These are phyloP conservation scores for Thamnidium elegans DNA, from an alignment of 192 early-diverging fungal genomes.

Conservation along the genomic window DNA sequence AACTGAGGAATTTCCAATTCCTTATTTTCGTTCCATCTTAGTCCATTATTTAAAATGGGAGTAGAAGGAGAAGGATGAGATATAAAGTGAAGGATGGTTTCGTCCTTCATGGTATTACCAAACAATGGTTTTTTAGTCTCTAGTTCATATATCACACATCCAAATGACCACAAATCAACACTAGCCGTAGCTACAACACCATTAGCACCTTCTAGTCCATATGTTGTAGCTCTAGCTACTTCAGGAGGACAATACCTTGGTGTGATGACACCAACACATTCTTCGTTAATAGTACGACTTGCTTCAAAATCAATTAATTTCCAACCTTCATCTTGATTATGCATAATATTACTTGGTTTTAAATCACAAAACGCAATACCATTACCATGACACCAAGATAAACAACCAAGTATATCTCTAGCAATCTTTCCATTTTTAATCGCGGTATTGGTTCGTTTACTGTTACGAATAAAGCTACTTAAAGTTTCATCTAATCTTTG, in stretches of 20 bases:
- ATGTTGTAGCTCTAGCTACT: slow-evolving; percentile 44
- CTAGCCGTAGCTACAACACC: slow-evolving; percentile 48
- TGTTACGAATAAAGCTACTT: slow-evolving; percentile 30
- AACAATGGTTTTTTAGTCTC: slow-evolving; percentile 46
- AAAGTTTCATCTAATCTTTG: slow-evolving; percentile 50
- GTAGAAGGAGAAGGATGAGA: slow-evolving; percentile 48
- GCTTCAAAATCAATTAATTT: slow-evolving; percentile 53
- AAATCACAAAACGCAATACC: slow-evolving; percentile 51
- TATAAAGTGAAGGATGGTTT: slow-evolving; percentile 47
- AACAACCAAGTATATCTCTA: slow-evolving; percentile 39
- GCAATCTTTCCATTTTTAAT: slow-evolving; percentile 10
- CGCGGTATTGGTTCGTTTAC: background rate
- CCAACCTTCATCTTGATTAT: slow-evolving; percentile 39
- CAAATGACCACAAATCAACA: slow-evolving; percentile 51
- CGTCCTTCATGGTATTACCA: slow-evolving; percentile 40
- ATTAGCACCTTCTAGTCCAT: slow-evolving; percentile 41
- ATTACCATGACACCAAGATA: slow-evolving; percentile 45
- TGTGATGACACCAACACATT: slow-evolving; percentile 47
- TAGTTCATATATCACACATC: slow-evolving; percentile 50
- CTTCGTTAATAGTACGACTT: slow-evolving; percentile 42
- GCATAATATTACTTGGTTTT: slow-evolving; percentile 56
- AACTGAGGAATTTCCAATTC: slow-evolving; percentile 48
- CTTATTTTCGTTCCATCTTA: slow-evolving; percentile 38
- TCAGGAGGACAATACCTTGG: slow-evolving; percentile 52
- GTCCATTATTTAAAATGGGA: slow-evolving; percentile 39